A percentile compares a stretch with the other conserved stretches of the same genome.
Conservation (phyloP, 805 yeast species). For the Candida fluviatilis region DNA sequence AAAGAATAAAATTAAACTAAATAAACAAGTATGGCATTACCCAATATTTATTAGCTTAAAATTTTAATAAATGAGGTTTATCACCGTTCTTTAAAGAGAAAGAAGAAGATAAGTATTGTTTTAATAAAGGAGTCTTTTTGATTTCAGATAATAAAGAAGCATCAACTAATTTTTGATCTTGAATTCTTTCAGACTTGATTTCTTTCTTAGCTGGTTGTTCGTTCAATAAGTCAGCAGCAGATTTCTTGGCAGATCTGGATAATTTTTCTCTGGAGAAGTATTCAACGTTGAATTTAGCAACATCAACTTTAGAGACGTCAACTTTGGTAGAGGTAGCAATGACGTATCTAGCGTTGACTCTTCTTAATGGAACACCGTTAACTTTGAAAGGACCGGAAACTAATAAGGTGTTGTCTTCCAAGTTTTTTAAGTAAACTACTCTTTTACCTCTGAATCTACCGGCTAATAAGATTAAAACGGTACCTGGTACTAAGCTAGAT, state of each 20-base stretch:
- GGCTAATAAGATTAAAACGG: conserved; percentile 94
- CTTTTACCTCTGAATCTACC: conserved; percentile 99
- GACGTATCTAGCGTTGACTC: conserved; percentile 98
- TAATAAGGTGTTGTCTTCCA: conserved; percentile 96
- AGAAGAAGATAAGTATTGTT: conserved; percentile 92
- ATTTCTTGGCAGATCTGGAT: conserved; percentile 66
- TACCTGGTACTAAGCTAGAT: conserved; percentile 95
- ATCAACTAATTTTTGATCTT: conserved; percentile 95
- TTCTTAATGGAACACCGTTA: conserved; percentile 99
- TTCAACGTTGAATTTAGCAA: conserved; percentile 85
- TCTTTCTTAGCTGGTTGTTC: conserved; percentile 75
- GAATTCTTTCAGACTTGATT: conserved; percentile 88
- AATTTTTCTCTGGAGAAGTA: conserved; percentile 96
- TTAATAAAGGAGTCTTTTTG: conserved; percentile 95
- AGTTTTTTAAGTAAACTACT: conserved; percentile 94
- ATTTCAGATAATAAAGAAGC: conserved; percentile 87
- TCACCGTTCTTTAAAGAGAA: conserved; percentile 98
- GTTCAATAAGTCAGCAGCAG: conserved; percentile 89
- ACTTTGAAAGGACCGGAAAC: conserved; percentile 99
- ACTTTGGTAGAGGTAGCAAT: conserved; percentile 97
- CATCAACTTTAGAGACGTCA: conserved; percentile 73
- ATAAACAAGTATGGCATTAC: background rate
- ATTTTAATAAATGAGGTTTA: conserved; percentile 96
- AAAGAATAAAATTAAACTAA: conserved; percentile 18
- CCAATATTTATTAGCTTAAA: conserved; percentile 46